Percentiles rank a stretch among this genome's conserved stretches.
Evolutionary conservation across 805 yeast species (phyloP).

Genomic region (Gaillardinia entomophila): DNA sequence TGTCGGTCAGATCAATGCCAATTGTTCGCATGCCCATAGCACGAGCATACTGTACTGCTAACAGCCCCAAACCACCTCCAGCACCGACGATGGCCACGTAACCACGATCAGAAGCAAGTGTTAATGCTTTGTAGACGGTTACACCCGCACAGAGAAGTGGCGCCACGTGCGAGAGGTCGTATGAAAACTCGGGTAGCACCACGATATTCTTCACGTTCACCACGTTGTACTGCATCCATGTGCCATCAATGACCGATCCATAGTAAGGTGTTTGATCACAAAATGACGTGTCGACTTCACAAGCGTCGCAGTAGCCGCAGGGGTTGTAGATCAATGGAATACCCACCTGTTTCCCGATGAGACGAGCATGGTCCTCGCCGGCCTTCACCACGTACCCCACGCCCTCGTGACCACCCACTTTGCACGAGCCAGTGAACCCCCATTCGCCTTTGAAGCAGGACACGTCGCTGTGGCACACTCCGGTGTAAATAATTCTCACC

Average conservation of each 20-base stretch:
- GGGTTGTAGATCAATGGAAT: not conserved
- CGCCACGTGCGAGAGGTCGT: constrained; percentile 7
- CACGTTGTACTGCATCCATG: constrained; percentile 12
- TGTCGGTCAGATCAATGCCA: constrained; percentile 46
- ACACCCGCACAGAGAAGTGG: constrained; percentile 18
- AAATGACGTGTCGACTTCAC: constrained; percentile 10
- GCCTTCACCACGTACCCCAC: constrained; percentile 8
- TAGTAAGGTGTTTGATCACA: constrained; percentile 7
- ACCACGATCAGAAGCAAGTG: constrained; percentile 63
- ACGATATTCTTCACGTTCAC: constrained; percentile 12
- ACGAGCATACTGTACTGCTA: constrained; percentile 68
- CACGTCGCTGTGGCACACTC: constrained; percentile 1
- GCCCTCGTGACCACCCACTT: constrained; percentile 18
- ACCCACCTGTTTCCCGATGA: not conserved
- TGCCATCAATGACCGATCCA: constrained; percentile 12
- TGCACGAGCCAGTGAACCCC: not conserved
- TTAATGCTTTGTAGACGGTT: constrained; percentile 85
- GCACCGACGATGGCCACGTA: constrained; percentile 79
- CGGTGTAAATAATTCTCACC: not conserved
- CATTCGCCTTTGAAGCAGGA: not conserved
- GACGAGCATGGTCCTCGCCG: not conserved
- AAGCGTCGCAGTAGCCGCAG: constrained; percentile 6
- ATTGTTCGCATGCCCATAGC: constrained; percentile 73
- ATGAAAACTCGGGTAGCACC: constrained; percentile 12
- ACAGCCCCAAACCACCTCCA: constrained; percentile 73